Conservation (phyloP, 2,329 filamentous ascomycete species). For the Claviceps lovelessii region DNA sequence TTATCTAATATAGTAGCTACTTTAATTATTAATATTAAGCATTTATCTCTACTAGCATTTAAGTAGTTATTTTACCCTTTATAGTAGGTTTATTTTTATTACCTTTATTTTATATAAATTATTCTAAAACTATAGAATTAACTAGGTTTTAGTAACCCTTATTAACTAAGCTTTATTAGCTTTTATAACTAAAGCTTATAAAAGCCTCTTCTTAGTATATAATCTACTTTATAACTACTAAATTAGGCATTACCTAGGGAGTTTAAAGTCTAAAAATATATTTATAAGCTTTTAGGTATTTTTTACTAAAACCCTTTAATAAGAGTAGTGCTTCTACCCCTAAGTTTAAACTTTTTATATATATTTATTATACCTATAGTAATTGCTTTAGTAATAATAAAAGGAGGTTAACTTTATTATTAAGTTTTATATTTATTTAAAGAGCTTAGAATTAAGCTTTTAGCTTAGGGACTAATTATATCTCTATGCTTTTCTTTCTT, state of each 20-base stretch:
- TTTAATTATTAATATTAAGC: too few relatives aligned
- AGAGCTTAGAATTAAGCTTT: background rate
- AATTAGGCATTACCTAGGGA: background rate
- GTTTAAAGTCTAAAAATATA: background rate
- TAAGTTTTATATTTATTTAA: background rate
- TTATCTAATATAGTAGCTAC: too few relatives aligned
- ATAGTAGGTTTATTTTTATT: too few relatives aligned
- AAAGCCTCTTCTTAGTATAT: too few relatives aligned
- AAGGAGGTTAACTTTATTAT: background rate
- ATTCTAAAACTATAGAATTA: too few relatives aligned
- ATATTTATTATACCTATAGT: background rate
- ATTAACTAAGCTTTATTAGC: too few relatives aligned
- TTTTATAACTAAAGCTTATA: too few relatives aligned
- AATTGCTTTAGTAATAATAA: background rate
- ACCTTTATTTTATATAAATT: too few relatives aligned
- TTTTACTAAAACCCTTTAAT: background rate
- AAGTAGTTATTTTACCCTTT: too few relatives aligned
- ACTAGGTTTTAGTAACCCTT: too few relatives aligned
- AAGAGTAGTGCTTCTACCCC: background rate
- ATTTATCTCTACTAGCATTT: too few relatives aligned
- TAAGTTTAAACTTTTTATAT: background rate
- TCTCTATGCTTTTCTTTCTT: background rate
- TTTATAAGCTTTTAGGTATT: too few relatives aligned
- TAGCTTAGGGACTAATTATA: background rate
- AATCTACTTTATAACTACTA: background rate